Conservation (phyloP, 305 asterid genomes). For the Withania somnifera region DNA sequence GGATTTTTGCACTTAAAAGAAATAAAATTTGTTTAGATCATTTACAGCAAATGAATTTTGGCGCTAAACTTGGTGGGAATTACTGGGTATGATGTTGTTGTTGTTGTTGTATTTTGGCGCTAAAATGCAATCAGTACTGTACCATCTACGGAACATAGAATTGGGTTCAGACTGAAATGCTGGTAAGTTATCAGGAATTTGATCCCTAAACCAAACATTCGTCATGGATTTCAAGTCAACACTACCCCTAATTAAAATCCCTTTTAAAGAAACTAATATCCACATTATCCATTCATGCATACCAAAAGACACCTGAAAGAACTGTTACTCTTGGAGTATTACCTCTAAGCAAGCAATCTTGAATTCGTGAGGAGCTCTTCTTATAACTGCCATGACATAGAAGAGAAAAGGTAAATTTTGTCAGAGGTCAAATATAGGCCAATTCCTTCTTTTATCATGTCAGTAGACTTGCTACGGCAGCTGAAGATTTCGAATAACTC, state of each 20-base stretch:
- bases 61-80: no score
- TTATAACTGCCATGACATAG: constrained; percentile 51
- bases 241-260: no score
- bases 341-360: constrained; percentile 99
- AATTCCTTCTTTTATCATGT: background rate
- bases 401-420: background rate
- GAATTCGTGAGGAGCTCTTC: constrained; percentile 99
- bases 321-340: background rate
- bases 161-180: background rate
- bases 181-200: no score
- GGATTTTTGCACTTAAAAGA: background rate
- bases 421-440: constrained; percentile 13
- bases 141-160: background rate
- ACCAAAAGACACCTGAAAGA: no score
- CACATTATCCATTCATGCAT: no score
- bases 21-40: background rate
- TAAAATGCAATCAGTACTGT: background rate
- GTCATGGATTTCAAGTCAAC: background rate
- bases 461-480: background rate
- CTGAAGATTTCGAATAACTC: background rate
- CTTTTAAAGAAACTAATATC: background rate
- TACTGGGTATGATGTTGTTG: no score
- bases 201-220: no score
- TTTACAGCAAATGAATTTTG: no score
- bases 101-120: background rate